phyloP scores from a whole-genome alignment of 202 grass and related monocot species.

The Panicum virgatum region DNA sequence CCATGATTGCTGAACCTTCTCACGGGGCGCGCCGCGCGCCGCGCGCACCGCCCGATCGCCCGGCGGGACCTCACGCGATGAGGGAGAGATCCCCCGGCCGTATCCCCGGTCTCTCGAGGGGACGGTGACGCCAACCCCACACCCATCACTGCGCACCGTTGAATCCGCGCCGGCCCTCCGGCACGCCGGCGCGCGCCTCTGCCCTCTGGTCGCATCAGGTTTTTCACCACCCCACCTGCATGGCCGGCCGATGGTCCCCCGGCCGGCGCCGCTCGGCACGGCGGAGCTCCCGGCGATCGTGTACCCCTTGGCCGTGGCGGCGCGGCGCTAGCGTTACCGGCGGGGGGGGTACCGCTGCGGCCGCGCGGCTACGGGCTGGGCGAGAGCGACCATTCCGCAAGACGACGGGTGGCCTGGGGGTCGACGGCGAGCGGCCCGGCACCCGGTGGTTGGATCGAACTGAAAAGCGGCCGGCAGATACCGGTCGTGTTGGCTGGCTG shows the following conservation, averaged over 20 bases:
- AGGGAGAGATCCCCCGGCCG: not conserved
- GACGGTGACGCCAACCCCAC: slow-evolving; percentile 19
- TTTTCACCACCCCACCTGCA: not conserved
- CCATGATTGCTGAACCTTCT: not conserved
- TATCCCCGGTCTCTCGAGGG: not conserved
- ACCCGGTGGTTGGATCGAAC: no score
- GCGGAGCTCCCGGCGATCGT: no score
- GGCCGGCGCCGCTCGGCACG: not conserved
- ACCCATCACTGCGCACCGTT: slow-evolving; percentile 1
- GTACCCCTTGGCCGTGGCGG: no score
- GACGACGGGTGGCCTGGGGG: no score
- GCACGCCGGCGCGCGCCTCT: no score
- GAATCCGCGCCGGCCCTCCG: no score
- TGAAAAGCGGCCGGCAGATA: no score
- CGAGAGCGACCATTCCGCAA: not conserved
- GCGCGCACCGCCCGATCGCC: not conserved
- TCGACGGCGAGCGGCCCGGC: no score
- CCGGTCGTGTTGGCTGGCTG: no score
- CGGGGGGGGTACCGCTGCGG: not conserved
- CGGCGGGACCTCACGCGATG: not conserved
- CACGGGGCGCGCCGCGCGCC: not conserved
- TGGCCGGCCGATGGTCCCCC: no score
- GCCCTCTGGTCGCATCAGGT: no score
- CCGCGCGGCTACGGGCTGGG: not conserved
- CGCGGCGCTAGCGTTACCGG: no score